Percentiles rank a stretch among this genome's conserved stretches.
These are phyloP conservation scores for Vaccinium corymbosum DNA, from an alignment of 148 eudicot species.

Conservation along the genomic window DNA sequence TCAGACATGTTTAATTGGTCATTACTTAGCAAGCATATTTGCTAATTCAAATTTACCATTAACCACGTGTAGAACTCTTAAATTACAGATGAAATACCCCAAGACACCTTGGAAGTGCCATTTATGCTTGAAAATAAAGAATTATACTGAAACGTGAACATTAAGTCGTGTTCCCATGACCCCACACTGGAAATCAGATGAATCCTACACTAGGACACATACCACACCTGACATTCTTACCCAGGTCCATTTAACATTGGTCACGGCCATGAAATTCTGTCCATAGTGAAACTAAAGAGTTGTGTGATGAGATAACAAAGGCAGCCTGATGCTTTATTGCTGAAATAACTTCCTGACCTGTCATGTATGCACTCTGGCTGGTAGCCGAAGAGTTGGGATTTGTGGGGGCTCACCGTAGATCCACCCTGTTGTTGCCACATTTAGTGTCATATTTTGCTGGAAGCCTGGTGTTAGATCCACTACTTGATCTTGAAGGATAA, in stretches of 20 bases:
- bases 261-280: background rate
- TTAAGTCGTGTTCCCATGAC: background rate
- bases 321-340: background rate
- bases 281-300: background rate
- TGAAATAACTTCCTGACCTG: background rate
- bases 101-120: background rate
- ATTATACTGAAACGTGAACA: background rate
- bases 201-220: background rate
- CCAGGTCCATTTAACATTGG: background rate
- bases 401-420: background rate
- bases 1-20: background rate
- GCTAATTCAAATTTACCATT: background rate
- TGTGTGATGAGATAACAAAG: background rate
- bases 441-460: background rate
- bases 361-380: background rate
- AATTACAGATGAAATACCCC: background rate
- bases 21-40: background rate
- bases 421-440: background rate
- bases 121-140: background rate
- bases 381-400: background rate
- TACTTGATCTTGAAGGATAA: background rate
- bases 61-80: background rate
- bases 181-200: background rate
- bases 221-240: background rate
- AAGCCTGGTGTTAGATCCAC: slow-evolving; percentile 7